Evolutionary conservation across 768 basidiomycete genomes (phyloP), one percentile per base, ranked within the genome.

Genomic region (Russula olivacea): DNA sequence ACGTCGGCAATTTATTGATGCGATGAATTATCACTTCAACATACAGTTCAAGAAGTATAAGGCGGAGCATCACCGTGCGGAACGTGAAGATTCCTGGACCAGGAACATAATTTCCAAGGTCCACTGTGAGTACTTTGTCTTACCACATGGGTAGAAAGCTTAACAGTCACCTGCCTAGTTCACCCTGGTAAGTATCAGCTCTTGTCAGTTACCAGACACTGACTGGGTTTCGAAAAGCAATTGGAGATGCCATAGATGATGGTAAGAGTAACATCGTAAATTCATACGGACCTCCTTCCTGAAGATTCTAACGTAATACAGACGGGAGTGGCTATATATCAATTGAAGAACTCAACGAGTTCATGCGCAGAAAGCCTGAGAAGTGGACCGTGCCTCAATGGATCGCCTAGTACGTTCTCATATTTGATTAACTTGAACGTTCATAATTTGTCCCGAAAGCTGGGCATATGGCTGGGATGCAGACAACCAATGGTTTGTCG

Each of bases 401-500:
- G 60, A 25, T 65, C 2, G 55, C 48, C 41, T 65, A 65, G 64
- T 62, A 50, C 17, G 64, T 47, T 32, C n/a, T 19, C 4, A 32
- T 30, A 4, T 19, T 49, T 59, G 30, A 1, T 43, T 15, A 14
- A 51, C n/a, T 15, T 21, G 11, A 12, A 8, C 49, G 11, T 61
- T 49, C 30, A 28, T 36, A 48, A 32, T 21, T 9, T 14, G 49
- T 47, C 21, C 6, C n/a, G 9, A 32, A 40, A 65, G 64, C 48
- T 62, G 64, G 64, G 64, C 61, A 25, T 62, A 65, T 36, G 64
- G 64, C 41, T 61, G 64, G 64, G 64, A 63, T 52, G 64, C 64
- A 9, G 64, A 65, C 54, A 65, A 65, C 30, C 50, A 34, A 5
- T 23, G 52, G 64, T 64, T 49, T 40, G 63, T 55, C 19, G n/a